Base-by-base conservation (phyloP, 441 rosid species). In the Geranium incanum region DNA sequence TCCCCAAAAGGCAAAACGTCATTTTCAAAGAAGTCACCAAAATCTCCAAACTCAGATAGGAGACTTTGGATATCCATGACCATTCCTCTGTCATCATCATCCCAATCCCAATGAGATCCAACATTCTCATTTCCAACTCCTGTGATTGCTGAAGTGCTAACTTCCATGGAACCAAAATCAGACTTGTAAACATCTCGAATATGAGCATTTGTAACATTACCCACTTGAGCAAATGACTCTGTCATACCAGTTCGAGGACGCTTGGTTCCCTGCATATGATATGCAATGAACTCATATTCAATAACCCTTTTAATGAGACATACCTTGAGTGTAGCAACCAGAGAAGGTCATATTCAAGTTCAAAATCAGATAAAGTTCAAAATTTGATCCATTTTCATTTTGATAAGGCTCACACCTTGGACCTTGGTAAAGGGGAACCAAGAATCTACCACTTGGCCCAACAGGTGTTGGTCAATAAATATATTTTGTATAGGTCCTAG, bases 31-130 rank as follows among this genome's bases (percentile, higher is more conserved):
- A 96, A 96, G 84, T 93, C 98, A 33, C 98, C 97, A 77, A 96
- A 96, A 82, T 93, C 99, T 80, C 99, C 99, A 77, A 96, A 96
- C 77, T 96, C 99, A 36, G 99, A 96, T 38, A 96, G 93, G 78
- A 96, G 96, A 79, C 98, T 90, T 79, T 91, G 94, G 77, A 96
- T 93, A 81, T 96, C 95, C 87, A 90, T 90, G 76, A 83, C 96
- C 79, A 76, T 82, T 67, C 89, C 98, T 86, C 96, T 86, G 68
- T 89, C 98, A 60, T 93, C 98, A 23, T 87, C 97, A 75, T 89
- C 99, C 97, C 97, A 96, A 74, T 88, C 96, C 93, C 91, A 92
- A 72, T 78, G 85, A 81, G 86, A 82, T 71, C 88, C 97, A 77
- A 79, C 76, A 77, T 86, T 91, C 68, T 93, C 97, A 84, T 84